These are phyloP conservation scores for sweet orange (Citrus sinensis) DNA, from an alignment of 345 rosid species.

Conservation along the genomic window DVS_A1.0 CM039169.1:29998001-29998500, in stretches of 20 bases:
- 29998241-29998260: constrained; percentile 98
- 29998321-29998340: background rate
- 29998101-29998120: constrained; percentile 58
- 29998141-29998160: constrained; percentile 6
- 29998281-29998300: constrained; percentile 97
- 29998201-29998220: constrained; percentile 90
- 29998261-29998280: constrained; percentile 85
- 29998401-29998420: background rate
- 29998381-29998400: background rate
- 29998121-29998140: background rate
- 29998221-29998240: constrained; percentile 95
- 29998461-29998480: background rate
- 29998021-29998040: constrained; percentile 97
- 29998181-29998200: constrained; percentile 93
- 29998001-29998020: constrained; percentile 97
- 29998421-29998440: background rate
- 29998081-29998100: constrained; percentile 98
- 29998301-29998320: constrained; percentile 88
- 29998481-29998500: background rate
- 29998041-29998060: constrained; percentile 99
- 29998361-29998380: background rate
- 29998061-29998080: constrained; percentile 99
- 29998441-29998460: background rate
- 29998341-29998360: too few species aligned
- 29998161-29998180: constrained; percentile 65